Conservation (phyloP, 257 asterid genomes). For the Ligustrum vulgare region DNA sequence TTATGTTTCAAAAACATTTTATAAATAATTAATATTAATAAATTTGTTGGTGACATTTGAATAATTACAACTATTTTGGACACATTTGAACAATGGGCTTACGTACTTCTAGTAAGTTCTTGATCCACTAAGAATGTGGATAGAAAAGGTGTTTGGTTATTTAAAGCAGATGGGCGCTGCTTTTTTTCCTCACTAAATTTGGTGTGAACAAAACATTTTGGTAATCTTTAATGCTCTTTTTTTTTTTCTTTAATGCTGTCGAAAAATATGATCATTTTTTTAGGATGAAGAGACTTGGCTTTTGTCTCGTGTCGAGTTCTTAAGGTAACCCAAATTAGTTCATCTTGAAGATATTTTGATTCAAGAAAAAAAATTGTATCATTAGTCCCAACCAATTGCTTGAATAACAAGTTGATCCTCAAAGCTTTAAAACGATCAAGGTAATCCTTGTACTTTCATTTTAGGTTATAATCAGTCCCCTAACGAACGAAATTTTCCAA, state of each 20-base stretch:
- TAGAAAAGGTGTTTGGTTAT: conserved; percentile 31
- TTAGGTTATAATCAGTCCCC: too few species aligned
- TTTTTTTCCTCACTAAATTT: conserved; percentile 35
- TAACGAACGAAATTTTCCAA: too few species aligned
- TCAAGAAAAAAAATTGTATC: too few species aligned
- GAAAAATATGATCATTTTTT: neutral
- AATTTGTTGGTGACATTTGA: conserved; percentile 28
- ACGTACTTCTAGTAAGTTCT: conserved; percentile 24
- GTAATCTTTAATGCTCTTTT: conserved; percentile 8
- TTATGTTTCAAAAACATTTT: conserved; percentile 19
- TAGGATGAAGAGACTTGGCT: neutral
- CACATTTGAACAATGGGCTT: conserved; percentile 20
- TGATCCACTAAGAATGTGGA: conserved; percentile 39
- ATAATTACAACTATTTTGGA: conserved; percentile 29
- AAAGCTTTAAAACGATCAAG: neutral
- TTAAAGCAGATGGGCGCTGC: conserved; percentile 28
- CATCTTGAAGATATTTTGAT: neutral
- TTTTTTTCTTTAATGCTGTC: neutral
- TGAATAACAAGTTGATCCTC: neutral
- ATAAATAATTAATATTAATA: conserved; percentile 16
- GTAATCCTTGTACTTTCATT: too few species aligned
- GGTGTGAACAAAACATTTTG: conserved; percentile 43
- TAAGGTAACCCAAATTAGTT: neutral
- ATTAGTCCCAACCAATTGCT: neutral
- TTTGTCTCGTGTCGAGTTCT: conserved; percentile 29